A percentile compares a stretch with the other conserved stretches of the same genome.
These are phyloP conservation scores for Trichosporon coremiiforme DNA, from an alignment of 1,284 basidiomycete genomes.

Conservation along the genomic window DNA sequence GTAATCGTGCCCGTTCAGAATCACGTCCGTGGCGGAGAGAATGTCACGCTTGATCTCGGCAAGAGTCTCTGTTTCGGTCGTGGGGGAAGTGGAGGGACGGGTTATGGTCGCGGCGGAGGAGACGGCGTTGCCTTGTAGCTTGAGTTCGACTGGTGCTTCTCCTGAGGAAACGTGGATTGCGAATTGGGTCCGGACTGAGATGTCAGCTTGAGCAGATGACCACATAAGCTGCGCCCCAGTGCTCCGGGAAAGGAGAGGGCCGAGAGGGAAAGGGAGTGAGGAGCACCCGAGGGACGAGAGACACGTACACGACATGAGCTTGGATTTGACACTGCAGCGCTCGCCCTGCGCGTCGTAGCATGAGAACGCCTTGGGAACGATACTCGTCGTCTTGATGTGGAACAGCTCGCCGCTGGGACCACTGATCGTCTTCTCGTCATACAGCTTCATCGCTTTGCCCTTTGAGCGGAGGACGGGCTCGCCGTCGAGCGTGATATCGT, in stretches of 20 bases:
- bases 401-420: background rate
- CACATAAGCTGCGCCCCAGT: no score
- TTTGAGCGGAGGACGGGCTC: background rate
- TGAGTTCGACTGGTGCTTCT: background rate
- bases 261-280: no score
- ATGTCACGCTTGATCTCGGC: constrained; percentile 16
- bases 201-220: background rate
- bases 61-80: background rate
- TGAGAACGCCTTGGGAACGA: background rate
- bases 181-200: constrained; percentile 10
- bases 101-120: background rate
- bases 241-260: no score
- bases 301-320: constrained; percentile 5
- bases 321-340: background rate
- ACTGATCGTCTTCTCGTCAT: background rate
- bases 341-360: background rate
- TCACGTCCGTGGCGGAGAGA: background rate
- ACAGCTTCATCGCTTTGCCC: background rate
- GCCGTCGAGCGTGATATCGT: background rate
- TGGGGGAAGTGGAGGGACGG: background rate
- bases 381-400: constrained; percentile 15
- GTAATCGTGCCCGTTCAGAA: constrained; percentile 33
- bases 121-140: constrained; percentile 1
- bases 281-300: no score
- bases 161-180: background rate